These are phyloP conservation scores for Carex parvula DNA, from an alignment of 176 grass and related monocot species.

Conservation along the genomic window DNA sequence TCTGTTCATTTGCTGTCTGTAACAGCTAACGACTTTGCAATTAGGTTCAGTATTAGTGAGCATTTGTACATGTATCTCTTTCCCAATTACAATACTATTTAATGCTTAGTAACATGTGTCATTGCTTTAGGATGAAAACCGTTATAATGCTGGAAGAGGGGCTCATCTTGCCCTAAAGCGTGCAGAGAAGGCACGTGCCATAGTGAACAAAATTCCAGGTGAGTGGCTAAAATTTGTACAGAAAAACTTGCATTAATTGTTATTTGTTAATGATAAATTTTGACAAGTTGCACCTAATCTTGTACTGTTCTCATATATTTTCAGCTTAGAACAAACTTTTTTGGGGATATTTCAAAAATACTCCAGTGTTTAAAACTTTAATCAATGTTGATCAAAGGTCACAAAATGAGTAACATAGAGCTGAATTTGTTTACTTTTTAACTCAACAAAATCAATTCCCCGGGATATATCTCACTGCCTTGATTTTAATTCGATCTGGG, in stretches of 20 bases:
- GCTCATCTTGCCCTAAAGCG: slow-evolving; percentile 83
- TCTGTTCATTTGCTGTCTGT: slow-evolving; percentile 1
- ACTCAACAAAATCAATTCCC: background rate
- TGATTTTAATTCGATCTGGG: background rate
- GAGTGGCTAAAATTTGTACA: background rate
- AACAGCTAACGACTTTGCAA: background rate
- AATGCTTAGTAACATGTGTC: background rate
- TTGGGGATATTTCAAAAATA: background rate
- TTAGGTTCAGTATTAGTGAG: background rate
- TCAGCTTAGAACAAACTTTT: background rate
- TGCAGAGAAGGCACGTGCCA: slow-evolving; percentile 76
- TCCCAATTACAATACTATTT: background rate
- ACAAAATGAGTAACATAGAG: background rate
- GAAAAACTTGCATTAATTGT: background rate
- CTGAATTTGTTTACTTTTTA: background rate
- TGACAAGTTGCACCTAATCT: background rate
- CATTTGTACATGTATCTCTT: slow-evolving; percentile 6
- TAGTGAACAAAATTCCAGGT: slow-evolving; percentile 95
- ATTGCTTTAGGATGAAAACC: slow-evolving; percentile 70
- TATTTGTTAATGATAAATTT: background rate
- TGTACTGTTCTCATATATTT: background rate
- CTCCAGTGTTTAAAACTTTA: background rate
- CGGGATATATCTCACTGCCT: background rate
- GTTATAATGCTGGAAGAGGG: slow-evolving; percentile 83
- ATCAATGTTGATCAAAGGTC: background rate